Evolutionary conservation across 2,329 filamentous ascomycete genomes (phyloP).

Genomic region (Incumbomyces lentus): DNA sequence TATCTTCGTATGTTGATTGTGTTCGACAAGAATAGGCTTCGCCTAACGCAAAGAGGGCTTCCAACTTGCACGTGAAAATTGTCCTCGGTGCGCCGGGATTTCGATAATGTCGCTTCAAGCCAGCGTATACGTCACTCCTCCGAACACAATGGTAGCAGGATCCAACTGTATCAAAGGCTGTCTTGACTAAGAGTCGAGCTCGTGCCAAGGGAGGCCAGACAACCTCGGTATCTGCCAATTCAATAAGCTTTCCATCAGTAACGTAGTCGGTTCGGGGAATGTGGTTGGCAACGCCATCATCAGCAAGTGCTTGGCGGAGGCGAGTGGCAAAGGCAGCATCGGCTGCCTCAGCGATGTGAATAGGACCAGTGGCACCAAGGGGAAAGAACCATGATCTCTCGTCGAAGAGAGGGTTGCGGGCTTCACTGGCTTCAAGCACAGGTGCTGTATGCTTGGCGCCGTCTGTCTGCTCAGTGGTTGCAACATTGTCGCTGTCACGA

Average conservation of each 20-base stretch:
- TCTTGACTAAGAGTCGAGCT: conserved; percentile 28
- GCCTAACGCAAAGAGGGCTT: conserved; percentile 35
- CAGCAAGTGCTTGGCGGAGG: conserved; percentile 28
- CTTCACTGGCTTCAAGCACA: background rate
- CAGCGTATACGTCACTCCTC: conserved; percentile 30
- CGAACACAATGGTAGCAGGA: conserved; percentile 29
- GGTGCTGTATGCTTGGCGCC: conserved; percentile 12
- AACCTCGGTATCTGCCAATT: conserved; percentile 23
- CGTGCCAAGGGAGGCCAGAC: conserved; percentile 29
- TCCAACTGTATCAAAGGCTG: conserved; percentile 29
- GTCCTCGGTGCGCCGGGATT: conserved; percentile 23
- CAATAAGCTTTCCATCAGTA: conserved; percentile 10
- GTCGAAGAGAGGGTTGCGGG: conserved; percentile 26
- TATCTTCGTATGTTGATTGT: conserved; percentile 23
- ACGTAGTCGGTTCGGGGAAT: conserved; percentile 18
- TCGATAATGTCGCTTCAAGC: conserved; percentile 28
- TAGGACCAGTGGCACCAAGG: conserved; percentile 20
- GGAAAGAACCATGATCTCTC: conserved; percentile 26
- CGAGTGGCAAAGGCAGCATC: conserved; percentile 32
- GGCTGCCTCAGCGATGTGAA: conserved; percentile 31
- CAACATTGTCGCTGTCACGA: background rate
- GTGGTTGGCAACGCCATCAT: conserved; percentile 24
- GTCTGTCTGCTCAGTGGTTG: conserved; percentile 7
- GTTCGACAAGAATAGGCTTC: conserved; percentile 36
- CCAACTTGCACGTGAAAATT: conserved; percentile 36